A percentile compares a stretch with the other conserved stretches of the same genome.
Evolutionary conservation across 2,329 filamentous ascomycete species (phyloP).

Genomic region (Ophiostoma angusticollis): DNA sequence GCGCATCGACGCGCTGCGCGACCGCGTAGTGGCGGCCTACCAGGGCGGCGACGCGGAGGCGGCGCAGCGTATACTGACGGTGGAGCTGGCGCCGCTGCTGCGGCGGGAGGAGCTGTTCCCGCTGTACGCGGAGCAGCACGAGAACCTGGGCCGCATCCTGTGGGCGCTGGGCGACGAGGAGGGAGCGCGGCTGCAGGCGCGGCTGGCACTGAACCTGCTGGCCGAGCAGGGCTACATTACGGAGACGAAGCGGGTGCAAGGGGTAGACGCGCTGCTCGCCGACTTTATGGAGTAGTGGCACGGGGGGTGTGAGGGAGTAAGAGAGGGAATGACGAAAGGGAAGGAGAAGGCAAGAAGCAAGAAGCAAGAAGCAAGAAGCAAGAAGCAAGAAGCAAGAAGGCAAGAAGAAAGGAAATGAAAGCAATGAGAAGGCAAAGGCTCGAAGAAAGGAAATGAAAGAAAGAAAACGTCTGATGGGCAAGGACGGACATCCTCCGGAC

Average conservation of each 20-base stretch:
- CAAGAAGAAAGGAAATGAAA: neutral
- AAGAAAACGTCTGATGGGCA: too few relatives aligned
- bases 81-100: conserved; percentile 19
- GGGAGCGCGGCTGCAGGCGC: conserved; percentile 19
- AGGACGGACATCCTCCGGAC: too few relatives aligned
- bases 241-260: neutral
- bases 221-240: conserved; percentile 20
- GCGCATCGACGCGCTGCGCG: conserved; percentile 18
- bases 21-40: conserved; percentile 18
- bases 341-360: neutral
- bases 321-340: neutral
- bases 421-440: too few relatives aligned
- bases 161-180: conserved; percentile 19
- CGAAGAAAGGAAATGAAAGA: neutral
- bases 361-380: neutral
- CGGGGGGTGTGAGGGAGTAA: neutral
- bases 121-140: conserved; percentile 22
- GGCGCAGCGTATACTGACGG: conserved; percentile 20
- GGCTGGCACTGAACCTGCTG: conserved; percentile 19
- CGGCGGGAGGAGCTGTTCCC: conserved; percentile 20
- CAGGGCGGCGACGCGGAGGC: conserved; percentile 16
- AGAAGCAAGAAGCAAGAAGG: neutral
- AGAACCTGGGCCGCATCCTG: conserved; percentile 23
- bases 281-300: neutral
- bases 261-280: conserved; percentile 1